These are phyloP conservation scores for Parastagonospora avenae DNA, from an alignment of 2,329 filamentous ascomycete species.

Conservation along the genomic window DNA sequence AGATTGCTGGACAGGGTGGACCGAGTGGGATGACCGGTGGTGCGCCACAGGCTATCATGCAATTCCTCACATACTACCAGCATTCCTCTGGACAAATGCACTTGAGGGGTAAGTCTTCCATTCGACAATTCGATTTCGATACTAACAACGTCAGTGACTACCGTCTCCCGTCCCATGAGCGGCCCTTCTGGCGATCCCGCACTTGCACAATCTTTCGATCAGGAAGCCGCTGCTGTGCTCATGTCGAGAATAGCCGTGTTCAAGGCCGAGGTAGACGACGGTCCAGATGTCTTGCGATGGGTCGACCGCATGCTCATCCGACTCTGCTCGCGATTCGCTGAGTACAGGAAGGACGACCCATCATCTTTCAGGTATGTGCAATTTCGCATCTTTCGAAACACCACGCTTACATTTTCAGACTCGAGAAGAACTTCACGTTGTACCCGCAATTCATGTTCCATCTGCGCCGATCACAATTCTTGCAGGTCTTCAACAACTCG, in stretches of 20 bases:
- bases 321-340: conserved; percentile 93
- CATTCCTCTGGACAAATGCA: conserved; percentile 97
- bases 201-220: conserved; percentile 95
- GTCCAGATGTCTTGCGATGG: conserved; percentile 97
- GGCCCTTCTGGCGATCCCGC: conserved; percentile 93
- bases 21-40: conserved; percentile 83
- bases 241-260: conserved; percentile 99
- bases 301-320: conserved; percentile 98
- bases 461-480: conserved; percentile 91
- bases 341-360: conserved; percentile 97
- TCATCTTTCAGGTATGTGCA: conserved; percentile 80
- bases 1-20: conserved; percentile 92
- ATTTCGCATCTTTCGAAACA: conserved; percentile 57
- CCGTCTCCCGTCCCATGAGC: conserved; percentile 86
- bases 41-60: conserved; percentile 92
- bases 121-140: neutral
- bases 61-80: conserved; percentile 98
- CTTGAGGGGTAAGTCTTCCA: conserved; percentile 60
- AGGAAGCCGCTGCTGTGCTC: conserved; percentile 94
- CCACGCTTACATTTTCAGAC: conserved; percentile 50
- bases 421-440: conserved; percentile 97
- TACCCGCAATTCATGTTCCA: conserved; percentile 99
- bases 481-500: conserved; percentile 99
- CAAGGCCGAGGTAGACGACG: conserved; percentile 97
- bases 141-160: conserved; percentile 68